Evolutionary conservation across 257 asterid species (phyloP), one percentile per base, ranked within the genome.

Genomic region (Anisodus tanguticus): DNA sequence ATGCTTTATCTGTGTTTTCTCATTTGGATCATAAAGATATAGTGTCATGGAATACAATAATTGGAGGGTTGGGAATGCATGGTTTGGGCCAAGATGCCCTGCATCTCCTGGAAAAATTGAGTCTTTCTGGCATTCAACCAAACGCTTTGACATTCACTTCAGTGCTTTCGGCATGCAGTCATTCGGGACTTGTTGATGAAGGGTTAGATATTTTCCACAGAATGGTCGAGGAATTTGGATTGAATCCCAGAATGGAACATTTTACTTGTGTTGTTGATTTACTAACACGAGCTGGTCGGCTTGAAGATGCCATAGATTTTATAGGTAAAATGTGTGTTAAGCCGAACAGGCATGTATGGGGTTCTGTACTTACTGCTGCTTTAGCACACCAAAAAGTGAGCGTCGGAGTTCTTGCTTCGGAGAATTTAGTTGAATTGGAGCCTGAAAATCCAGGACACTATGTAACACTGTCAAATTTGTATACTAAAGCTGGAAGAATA

Each of bases 1-100:
- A 59, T 9, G 91, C 92, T 9, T 66, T 85, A 58, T 79, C 66
- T 31, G 51, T 90, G 51, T 90, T 88, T 84, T 83, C 84, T 77
- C 81, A 31, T 9, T 76, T 88, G 92, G 79, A 70, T 22, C 45
- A 35, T n/a, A 57, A 72, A 85, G 92, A 90, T 86, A 72, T 85
- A 54, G 90, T 90, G 43, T 86, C 92, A 1, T 88, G 92, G 91
- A 90, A 90, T 80, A 90, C 91, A 49, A 90, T 90, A 85, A 88
- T 90, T 15, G 84, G 90, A 11, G 92, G 89, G 9, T 85, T 90
- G n/a, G 91, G 91, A 39, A 58, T 82, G 84, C 87, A 90, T 54
- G 91, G 92, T 15, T 83, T 69, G 62, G 92, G 91, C 17, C 77
- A 68, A 83, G 81, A 83, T 51, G 87, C 92, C 76, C 62, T 90